These are phyloP conservation scores for Boletus eberwhitei DNA, from an alignment of 768 basidiomycete species.

Conservation along the genomic window DNA sequence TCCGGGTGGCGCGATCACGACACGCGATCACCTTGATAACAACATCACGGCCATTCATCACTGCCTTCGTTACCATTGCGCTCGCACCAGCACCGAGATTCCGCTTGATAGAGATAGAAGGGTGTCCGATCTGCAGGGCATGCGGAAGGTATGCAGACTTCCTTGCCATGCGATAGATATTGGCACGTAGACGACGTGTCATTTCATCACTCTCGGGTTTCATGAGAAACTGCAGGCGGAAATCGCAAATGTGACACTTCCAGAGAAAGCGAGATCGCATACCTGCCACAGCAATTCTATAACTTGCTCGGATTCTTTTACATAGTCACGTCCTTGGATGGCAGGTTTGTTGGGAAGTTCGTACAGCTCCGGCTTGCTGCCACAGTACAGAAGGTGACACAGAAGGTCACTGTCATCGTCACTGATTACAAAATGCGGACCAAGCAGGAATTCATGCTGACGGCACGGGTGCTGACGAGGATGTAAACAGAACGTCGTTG, in stretches of 20 bases:
- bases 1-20: background rate
- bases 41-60: slow-evolving; percentile 12
- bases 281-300: slow-evolving; percentile 27
- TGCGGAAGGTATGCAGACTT: slow-evolving; percentile 25
- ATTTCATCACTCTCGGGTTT: background rate
- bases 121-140: slow-evolving; percentile 10
- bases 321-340: background rate
- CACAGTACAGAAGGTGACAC: slow-evolving; percentile 20
- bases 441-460: slow-evolving; percentile 5
- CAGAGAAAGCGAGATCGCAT: background rate
- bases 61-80: slow-evolving; percentile 21
- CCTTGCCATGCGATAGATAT: slow-evolving; percentile 29
- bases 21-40: slow-evolving; percentile 26
- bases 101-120: background rate
- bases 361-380: slow-evolving; percentile 15
- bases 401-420: slow-evolving; percentile 19
- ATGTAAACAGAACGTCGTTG: background rate
- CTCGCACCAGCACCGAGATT: slow-evolving; percentile 13
- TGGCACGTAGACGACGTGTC: slow-evolving; percentile 13
- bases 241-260: background rate
- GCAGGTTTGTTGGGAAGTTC: background rate
- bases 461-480: slow-evolving; percentile 12
- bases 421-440: background rate
- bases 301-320: slow-evolving; percentile 14
- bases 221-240: slow-evolving; percentile 12